Percentiles rank a stretch among this genome's conserved stretches.
phyloP scores from a whole-genome alignment of 306 rosid genomes.

The Quercus gilva region DNA sequence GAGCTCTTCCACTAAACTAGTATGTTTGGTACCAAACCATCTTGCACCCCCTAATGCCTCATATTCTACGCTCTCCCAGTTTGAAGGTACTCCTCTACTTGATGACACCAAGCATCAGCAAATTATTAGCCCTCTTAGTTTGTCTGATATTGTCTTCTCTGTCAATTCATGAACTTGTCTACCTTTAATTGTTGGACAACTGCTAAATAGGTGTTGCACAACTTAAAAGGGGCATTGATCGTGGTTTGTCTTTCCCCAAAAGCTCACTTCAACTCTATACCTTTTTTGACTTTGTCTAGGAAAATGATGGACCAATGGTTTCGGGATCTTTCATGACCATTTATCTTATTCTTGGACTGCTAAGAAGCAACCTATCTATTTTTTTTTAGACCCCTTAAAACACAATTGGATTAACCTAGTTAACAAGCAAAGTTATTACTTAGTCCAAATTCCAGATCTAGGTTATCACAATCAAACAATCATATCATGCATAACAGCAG shows the following conservation, averaged over 20 bases:
- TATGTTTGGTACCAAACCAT: neutral
- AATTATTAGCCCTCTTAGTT: neutral
- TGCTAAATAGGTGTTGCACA: neutral
- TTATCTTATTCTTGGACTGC: neutral
- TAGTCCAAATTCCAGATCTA: too few relatives aligned
- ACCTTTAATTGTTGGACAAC: neutral
- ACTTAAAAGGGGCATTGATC: neutral
- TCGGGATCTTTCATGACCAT: neutral
- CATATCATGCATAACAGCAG: too few relatives aligned
- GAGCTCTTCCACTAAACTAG: neutral
- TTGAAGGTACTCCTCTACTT: neutral
- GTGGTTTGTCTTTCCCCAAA: neutral
- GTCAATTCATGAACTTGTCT: neutral
- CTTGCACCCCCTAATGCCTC: neutral
- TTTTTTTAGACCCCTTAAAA: too few relatives aligned
- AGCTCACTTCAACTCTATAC: neutral
- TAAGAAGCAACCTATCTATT: neutral
- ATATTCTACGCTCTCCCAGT: neutral
- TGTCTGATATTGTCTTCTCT: neutral
- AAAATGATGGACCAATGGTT: neutral
- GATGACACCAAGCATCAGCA: neutral
- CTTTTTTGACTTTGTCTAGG: neutral
- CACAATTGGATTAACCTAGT: too few relatives aligned
- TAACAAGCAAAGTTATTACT: too few relatives aligned
- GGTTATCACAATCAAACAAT: too few relatives aligned